Base-by-base conservation (phyloP, 2,329 filamentous ascomycete species). In the Trichoderma endophyticum region DNA sequence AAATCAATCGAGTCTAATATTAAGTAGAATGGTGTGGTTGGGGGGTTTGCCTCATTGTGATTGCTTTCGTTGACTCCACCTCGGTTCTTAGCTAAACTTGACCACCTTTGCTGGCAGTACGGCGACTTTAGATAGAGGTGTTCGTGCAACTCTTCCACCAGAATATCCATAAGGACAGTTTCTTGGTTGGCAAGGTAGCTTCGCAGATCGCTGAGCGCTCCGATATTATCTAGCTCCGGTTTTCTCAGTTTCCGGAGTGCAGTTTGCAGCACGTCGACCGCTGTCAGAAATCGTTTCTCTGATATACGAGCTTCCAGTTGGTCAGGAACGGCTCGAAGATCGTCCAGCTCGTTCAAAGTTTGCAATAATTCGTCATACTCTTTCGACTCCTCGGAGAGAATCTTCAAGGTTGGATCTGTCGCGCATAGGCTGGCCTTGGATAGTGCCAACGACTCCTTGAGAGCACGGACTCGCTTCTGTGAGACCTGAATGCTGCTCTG, bases 101-200 rank as follows among this genome's bases (percentile, higher is more conserved):
- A 97, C 96, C 96, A 99, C 75, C 96, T 88, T 79, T 97, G 94
- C 79, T 97, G 94, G 79, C 95, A 98, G 80, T 99, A 99, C 0
- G 95, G 96, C 4, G 95, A 98, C 80, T 98, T 98, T 51, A 99
- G 89, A 79, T 99, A 99, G 4, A 99, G 86, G 82, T 99, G 96
- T 80, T 97, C 96, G 79, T 99, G 96, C 39, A 99, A 86, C 81
- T 99, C 96, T 80, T 99, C 96, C n/a, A 98, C 91, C 71, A 99
- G 81, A 68, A 98, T 98, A 78, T 99, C 96, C 78, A 95, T 95
- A 74, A 99, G 84, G 0, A 93, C 89, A 32, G 92, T 93, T 83
- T 99, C 96, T 80, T 99, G 97, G 78, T 97, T 98, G 72, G 91
- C 91, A 72, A 99, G 89, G 78, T 98, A 98, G 77, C 90, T 90